Conservation (phyloP, 768 basidiomycete genomes). For the Tylopilus subfusipes region DNA sequence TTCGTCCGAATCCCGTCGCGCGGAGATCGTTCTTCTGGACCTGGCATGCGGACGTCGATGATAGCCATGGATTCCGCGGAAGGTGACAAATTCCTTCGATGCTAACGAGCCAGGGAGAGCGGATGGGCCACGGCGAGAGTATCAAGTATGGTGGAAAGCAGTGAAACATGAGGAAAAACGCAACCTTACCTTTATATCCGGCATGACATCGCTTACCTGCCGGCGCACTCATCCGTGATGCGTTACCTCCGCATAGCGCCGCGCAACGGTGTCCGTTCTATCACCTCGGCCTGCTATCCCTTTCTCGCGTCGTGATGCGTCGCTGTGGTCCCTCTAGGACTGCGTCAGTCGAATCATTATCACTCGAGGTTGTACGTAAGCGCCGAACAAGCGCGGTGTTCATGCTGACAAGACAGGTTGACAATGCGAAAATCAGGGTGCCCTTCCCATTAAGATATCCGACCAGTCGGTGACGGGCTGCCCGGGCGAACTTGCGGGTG, state of each 20-base stretch:
- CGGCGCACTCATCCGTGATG: neutral
- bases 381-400: neutral
- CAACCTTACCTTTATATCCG: neutral
- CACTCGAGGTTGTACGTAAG: neutral
- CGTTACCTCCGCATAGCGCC: conserved; percentile 2
- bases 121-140: neutral
- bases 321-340: neutral
- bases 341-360: neutral
- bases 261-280: conserved; percentile 1
- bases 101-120: neutral
- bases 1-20: neutral
- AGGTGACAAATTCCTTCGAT: neutral
- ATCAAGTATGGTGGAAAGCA: neutral
- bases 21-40: neutral
- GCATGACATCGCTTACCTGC: conserved; percentile 5
- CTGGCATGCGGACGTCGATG: neutral
- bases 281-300: neutral
- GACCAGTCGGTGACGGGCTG: neutral
- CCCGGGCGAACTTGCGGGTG: neutral
- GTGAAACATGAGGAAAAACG: neutral
- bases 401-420: neutral
- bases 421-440: neutral
- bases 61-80: neutral
- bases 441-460: neutral
- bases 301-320: neutral